A percentile compares a stretch with the other conserved stretches of the same genome.
Conservation (phyloP, 495 filamentous ascomycete genomes). For the Delitschia confertaspora region DNA sequence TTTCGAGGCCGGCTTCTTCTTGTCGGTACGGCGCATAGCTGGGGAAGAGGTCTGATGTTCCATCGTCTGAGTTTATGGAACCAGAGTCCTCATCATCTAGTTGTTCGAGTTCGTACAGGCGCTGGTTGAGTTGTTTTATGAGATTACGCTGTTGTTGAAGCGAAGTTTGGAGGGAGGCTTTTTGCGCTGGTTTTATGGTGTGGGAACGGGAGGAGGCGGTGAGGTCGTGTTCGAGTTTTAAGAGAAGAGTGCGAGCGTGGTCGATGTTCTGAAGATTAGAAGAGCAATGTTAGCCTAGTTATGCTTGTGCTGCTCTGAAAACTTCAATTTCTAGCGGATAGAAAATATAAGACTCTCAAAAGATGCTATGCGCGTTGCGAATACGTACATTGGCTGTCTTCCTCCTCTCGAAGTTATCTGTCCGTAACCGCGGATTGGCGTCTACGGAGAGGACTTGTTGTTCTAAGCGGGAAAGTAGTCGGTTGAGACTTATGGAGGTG, state of each 20-base stretch:
- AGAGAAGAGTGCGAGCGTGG: constrained; percentile 66
- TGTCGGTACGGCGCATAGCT: constrained; percentile 29
- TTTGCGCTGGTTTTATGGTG: constrained; percentile 53
- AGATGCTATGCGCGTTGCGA: background rate
- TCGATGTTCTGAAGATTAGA: constrained; percentile 59
- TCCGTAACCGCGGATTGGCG: constrained; percentile 50
- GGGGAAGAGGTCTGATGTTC: constrained; percentile 19
- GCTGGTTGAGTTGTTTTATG: constrained; percentile 35
- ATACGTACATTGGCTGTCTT: constrained; percentile 54
- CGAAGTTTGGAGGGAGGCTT: constrained; percentile 58
- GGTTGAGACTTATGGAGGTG: constrained; percentile 51
- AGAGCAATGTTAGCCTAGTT: too few relatives aligned
- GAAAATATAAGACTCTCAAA: background rate
- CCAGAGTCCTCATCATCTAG: constrained; percentile 32
- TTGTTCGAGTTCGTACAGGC: constrained; percentile 45
- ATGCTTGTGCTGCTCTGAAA: too few relatives aligned
- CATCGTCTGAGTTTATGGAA: constrained; percentile 24
- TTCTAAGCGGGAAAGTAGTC: constrained; percentile 68
- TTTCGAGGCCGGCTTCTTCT: constrained; percentile 27
- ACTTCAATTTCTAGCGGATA: too few relatives aligned
- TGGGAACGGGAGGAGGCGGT: constrained; percentile 39
- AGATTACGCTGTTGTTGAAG: constrained; percentile 54
- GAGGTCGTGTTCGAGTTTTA: constrained; percentile 68
- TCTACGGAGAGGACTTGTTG: constrained; percentile 60
- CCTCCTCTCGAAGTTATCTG: constrained; percentile 61